Conservation (phyloP, 2,329 filamentous ascomycete species). For the Botrytis porri region DNA sequence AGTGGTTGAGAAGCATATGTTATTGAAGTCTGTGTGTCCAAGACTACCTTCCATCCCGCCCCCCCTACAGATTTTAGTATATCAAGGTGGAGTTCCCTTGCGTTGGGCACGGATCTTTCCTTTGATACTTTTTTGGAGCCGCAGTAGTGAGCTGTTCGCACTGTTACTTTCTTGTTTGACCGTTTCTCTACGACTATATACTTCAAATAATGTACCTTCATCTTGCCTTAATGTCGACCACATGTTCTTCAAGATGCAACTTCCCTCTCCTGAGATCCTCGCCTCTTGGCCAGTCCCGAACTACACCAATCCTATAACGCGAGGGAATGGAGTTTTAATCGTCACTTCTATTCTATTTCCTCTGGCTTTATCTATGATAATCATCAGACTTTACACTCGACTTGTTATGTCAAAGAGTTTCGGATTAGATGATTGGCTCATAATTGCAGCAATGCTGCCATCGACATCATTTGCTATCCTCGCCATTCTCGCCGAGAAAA, state of each 20-base stretch:
- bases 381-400: conserved; percentile 48
- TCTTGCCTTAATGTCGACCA: not conserved
- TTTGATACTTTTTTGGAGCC: not conserved
- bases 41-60: not conserved
- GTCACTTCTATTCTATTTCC: conserved; percentile 42
- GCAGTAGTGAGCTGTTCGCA: not conserved
- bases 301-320: conserved; percentile 45
- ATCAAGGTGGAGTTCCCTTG: not conserved
- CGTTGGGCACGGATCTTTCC: not conserved
- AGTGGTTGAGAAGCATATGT: not conserved
- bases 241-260: conserved; percentile 5
- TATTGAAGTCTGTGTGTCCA: not conserved
- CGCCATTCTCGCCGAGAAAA: conserved; percentile 37
- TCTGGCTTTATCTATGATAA: conserved; percentile 42
- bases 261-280: conserved; percentile 10
- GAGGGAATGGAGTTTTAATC: conserved; percentile 45
- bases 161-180: not conserved
- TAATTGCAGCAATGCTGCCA: conserved; percentile 37
- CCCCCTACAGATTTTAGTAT: not conserved
- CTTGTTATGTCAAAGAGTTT: conserved; percentile 45
- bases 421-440: conserved; percentile 48
- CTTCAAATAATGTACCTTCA: not conserved
- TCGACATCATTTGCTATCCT: conserved; percentile 40
- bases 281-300: conserved; percentile 43
- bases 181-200: not conserved